Evolutionary conservation across 1,139 yeast species (phyloP).

Genomic region (Yamadazyma sp.): DNA sequence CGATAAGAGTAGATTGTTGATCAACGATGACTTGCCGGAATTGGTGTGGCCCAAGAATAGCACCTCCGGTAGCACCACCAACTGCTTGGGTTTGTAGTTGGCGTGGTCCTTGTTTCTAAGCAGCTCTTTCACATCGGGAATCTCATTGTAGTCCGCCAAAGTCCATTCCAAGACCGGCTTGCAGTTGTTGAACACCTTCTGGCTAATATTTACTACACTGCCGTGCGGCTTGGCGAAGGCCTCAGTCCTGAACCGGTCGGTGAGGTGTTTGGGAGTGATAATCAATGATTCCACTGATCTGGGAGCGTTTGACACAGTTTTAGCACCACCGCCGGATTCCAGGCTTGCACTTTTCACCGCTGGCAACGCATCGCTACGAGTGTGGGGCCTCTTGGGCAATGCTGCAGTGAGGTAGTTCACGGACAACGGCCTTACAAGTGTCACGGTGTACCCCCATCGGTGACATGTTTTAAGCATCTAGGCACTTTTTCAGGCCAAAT

Average conservation of each 20-base stretch:
- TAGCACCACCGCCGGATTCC: not conserved
- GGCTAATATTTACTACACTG: slow-evolving; percentile 9
- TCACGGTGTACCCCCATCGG: not conserved
- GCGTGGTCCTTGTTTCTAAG: slow-evolving; percentile 19
- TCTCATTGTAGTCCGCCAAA: slow-evolving; percentile 46
- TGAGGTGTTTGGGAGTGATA: slow-evolving; percentile 28
- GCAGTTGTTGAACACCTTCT: slow-evolving; percentile 44
- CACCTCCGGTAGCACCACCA: slow-evolving; percentile 58
- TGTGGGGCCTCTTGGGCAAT: not conserved
- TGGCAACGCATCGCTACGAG: too few relatives aligned
- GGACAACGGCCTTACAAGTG: not conserved
- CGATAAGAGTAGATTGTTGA: slow-evolving; percentile 52
- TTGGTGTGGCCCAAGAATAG: slow-evolving; percentile 77
- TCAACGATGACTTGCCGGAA: slow-evolving; percentile 78
- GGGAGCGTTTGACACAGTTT: not conserved
- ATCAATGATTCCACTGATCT: slow-evolving; percentile 10
- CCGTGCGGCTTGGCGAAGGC: slow-evolving; percentile 16
- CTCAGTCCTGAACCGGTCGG: slow-evolving; percentile 21
- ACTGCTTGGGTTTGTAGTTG: slow-evolving; percentile 18
- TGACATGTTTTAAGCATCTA: not conserved
- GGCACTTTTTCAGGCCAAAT: too few relatives aligned
- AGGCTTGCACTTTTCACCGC: too few relatives aligned
- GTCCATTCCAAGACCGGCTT: slow-evolving; percentile 60
- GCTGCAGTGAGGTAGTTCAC: not conserved
- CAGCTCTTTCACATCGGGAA: slow-evolving; percentile 55